Conservation (phyloP, 148 eudicot species). For the Cornus controversa region DNA sequence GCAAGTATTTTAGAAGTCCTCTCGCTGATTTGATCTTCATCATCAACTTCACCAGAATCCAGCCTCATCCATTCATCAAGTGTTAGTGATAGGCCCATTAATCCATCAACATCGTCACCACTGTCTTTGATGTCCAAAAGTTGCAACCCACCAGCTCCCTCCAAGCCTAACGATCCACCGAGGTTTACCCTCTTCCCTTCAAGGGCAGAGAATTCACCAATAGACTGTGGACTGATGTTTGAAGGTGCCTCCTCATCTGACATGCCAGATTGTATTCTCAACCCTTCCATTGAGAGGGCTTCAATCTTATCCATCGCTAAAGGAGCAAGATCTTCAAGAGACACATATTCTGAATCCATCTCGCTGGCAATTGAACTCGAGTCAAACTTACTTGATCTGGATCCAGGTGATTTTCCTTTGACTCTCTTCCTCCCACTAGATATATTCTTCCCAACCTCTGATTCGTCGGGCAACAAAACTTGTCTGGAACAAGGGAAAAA, state of each 20-base stretch:
- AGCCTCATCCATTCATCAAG: conserved; percentile 86
- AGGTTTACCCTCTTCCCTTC: conserved; percentile 48
- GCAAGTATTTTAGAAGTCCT: conserved; percentile 55
- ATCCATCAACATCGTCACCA: conserved; percentile 51
- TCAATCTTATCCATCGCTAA: conserved; percentile 93
- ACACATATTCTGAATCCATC: conserved; percentile 63
- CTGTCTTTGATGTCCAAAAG: conserved; percentile 58
- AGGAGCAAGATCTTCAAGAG: conserved; percentile 92
- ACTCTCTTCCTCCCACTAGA: conserved; percentile 31
- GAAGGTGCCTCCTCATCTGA: conserved; percentile 81
- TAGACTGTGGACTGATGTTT: conserved; percentile 52
- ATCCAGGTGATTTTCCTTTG: conserved; percentile 35
- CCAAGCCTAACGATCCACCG: conserved; percentile 57
- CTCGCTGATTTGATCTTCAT: conserved; percentile 50
- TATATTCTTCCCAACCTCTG: conserved; percentile 25
- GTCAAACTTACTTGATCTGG: conserved; percentile 33
- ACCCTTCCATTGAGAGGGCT: conserved; percentile 88
- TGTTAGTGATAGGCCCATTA: conserved; percentile 76
- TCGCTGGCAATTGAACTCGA: conserved; percentile 31
- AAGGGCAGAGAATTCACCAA: conserved; percentile 58
- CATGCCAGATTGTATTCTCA: conserved; percentile 92
- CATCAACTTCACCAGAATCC: conserved; percentile 58
- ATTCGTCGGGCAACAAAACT: conserved; percentile 35
- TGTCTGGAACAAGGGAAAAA: conserved; percentile 50
- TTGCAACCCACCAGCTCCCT: conserved; percentile 92